Conservation (phyloP, 163 green algal species). For the Chloromonas sp. region DNA sequence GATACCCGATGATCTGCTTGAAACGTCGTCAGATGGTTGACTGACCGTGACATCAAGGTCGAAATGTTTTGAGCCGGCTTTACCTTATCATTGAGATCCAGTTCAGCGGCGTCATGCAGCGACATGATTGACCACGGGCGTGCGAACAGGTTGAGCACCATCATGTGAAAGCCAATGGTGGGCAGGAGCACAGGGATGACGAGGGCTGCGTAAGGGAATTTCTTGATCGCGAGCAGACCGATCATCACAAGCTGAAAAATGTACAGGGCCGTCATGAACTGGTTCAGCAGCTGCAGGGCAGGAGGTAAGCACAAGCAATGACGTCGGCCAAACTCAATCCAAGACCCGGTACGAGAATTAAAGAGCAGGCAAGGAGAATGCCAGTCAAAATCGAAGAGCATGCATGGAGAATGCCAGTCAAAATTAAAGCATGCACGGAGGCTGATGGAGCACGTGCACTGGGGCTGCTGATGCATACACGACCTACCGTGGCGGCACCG, state of each 20-base stretch:
- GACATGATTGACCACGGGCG: slow-evolving; percentile 25
- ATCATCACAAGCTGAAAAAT: slow-evolving; percentile 49
- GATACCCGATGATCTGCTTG: not conserved
- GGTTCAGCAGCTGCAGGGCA: slow-evolving; percentile 40
- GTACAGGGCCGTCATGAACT: slow-evolving; percentile 54
- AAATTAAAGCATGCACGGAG: too few species aligned
- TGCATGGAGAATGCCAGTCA: too few species aligned
- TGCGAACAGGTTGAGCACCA: slow-evolving; percentile 12
- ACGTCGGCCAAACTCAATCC: too few species aligned
- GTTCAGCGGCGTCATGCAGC: slow-evolving; percentile 27
- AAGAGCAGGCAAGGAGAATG: too few species aligned
- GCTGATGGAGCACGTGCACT: too few species aligned
- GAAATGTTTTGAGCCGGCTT: not conserved
- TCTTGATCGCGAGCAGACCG: slow-evolving; percentile 43
- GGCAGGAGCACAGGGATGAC: slow-evolving; percentile 35
- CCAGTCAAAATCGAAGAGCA: too few species aligned
- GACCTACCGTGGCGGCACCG: too few species aligned
- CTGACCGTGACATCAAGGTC: not conserved
- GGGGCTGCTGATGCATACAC: too few species aligned
- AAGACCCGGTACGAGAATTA: too few species aligned
- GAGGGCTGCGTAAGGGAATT: slow-evolving; percentile 40
- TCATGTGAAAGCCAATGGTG: slow-evolving; percentile 33
- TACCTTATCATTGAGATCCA: slow-evolving; percentile 24
- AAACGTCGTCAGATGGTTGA: not conserved
- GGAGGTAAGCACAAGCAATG: too few species aligned